Base-by-base conservation (phyloP, 371 early-diverging fungal genomes). In the Mortierella sp. region DNA sequence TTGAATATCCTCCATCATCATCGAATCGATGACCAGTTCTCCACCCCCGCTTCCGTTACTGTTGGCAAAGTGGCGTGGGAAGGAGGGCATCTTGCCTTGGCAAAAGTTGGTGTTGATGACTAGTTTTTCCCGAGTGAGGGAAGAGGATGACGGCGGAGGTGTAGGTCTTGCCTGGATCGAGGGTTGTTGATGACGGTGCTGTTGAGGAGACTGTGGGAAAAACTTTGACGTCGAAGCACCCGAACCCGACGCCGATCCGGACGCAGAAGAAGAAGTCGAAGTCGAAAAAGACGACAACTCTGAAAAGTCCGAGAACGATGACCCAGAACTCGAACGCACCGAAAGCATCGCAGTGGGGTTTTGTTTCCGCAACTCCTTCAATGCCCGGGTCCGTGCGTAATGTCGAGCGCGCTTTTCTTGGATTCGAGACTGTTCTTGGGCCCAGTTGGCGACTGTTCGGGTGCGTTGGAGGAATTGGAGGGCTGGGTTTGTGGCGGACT, bases 401-500 rank as follows among this genome's bases (percentile, higher is more conserved):
- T 71, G 74, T 58, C 74, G 75, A 38, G 18, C 27, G 32, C 70
- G 76, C 27, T 78, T 75, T 68, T 75, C 82, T 3, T 75, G 82
- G 63, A 82, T 77, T 18, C 75, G 73, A 2, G 79, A 82, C 51
- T 87, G 88, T 16, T 83, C 75, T 29, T 79, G 76, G 3, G 76
- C 82, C 78, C 82, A 82, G 46, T 38, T 77, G 46, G 82, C 82
- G 29, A 82, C 78, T 16, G 55, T 77, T 5, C 49, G 74, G 12
- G 71, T 54, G 10, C 79, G 75, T 43, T 70, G 72, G 3, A 76
- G 14, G 18, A 70, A 73, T 27, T 81, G 38, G 29, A 72, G 70
- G 4, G 41, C 51, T 3, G 71, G 72, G 29, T 65, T 72, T 5
- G 8, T 44, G 77, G 29, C 21, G 4, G 35, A 35, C 75, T 55